These are phyloP conservation scores for Magnaporthiopsis rhizophila DNA, from an alignment of 2,329 filamentous ascomycete genomes.

Conservation along the genomic window DNA sequence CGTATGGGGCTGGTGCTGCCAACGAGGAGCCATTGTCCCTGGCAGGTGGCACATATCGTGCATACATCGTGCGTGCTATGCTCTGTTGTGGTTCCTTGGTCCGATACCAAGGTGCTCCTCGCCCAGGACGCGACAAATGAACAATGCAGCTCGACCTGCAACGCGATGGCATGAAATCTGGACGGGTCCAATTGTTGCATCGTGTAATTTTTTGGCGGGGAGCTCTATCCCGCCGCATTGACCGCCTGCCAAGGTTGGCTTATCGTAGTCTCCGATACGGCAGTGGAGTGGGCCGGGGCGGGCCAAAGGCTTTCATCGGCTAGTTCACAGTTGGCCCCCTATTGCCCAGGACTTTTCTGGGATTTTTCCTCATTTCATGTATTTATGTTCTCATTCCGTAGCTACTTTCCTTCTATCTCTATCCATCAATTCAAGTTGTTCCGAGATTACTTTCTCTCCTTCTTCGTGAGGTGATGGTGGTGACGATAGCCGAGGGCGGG, in stretches of 20 bases:
- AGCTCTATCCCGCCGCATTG: neutral
- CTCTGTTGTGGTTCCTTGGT: neutral
- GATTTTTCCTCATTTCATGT: too few relatives aligned
- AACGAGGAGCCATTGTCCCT: slow-evolving; percentile 17
- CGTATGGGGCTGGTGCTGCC: slow-evolving; percentile 13
- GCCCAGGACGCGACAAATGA: neutral
- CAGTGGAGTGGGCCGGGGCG: neutral
- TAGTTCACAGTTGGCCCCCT: too few relatives aligned
- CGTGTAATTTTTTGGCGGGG: neutral
- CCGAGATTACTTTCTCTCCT: too few relatives aligned
- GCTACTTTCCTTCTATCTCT: too few relatives aligned
- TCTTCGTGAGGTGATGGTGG: too few relatives aligned
- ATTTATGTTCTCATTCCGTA: too few relatives aligned
- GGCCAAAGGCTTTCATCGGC: neutral
- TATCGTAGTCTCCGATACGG: neutral
- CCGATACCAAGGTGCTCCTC: neutral
- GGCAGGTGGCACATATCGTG: slow-evolving; percentile 27
- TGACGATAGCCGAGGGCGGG: too few relatives aligned
- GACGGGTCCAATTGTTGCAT: neutral
- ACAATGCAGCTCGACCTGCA: neutral
- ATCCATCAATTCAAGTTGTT: too few relatives aligned
- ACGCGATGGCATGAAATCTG: neutral
- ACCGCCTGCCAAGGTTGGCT: neutral
- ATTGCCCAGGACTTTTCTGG: too few relatives aligned
- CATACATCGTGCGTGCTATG: slow-evolving; percentile 19